Base-by-base conservation (phyloP, 441 rosid genomes). In the Pelargonium cotyledonis region DNA sequence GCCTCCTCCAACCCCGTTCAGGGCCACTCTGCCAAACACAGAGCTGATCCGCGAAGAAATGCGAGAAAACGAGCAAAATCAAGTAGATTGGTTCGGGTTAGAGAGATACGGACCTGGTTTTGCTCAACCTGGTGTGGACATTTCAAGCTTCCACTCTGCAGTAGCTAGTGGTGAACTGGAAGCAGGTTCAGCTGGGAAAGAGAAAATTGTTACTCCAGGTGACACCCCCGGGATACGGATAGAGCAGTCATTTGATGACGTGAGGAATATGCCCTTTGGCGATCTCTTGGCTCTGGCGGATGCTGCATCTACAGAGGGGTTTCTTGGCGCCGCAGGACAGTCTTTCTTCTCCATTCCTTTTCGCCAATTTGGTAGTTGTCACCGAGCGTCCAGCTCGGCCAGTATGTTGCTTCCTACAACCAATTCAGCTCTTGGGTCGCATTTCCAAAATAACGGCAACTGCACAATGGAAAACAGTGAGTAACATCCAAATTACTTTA, bases 211-310 rank as follows among this genome's bases (percentile, higher is more conserved):
- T 72, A 19, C 23, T 35, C 6, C 18, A 16, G 57, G 35, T 43
- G 70, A 29, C 23, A 23, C n/a, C 23, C 46, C 21, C 23, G 72
- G 70, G 51, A 31, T 76, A 67, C 57, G 71, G 68, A 60, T 19
- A n/a, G 77, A 65, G 61, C 65, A 72, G 65, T 7, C 76, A 18
- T 47, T 73, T 29, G 75, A 58, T 5, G 73, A 73, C 40, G 31
- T 65, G 63, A 68, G 67, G 62, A 76, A 74, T 43, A 76, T 83
- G 18, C 71, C 87, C 72, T 85, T 79, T 69, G 61, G 66, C 9
- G 80, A 84, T 29, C 90, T 88, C 23, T 57, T 91, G 76, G 88
- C 87, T 55, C 81, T 81, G n/a, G 89, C 88, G 2, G 78, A 85
- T 71, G 83, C 84, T 23, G 87, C 86, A 2, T 68, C 83, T 6